Evolutionary conservation across 1,284 basidiomycete genomes (phyloP).

Genomic region (Ustilago crameri): DNA sequence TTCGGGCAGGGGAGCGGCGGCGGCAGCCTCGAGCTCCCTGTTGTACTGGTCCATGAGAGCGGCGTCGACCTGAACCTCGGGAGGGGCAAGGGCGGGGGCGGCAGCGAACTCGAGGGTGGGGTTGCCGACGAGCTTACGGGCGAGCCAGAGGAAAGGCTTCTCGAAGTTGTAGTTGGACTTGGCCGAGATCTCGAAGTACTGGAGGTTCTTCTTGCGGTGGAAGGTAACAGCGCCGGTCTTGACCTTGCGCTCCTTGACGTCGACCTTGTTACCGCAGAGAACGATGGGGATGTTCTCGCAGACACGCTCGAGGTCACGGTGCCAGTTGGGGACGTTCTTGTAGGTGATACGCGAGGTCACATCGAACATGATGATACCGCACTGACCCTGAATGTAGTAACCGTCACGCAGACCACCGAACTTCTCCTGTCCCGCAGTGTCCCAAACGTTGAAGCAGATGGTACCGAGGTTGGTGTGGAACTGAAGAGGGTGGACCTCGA

Average conservation of each 20-base stretch:
- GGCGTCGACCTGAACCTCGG: conserved; percentile 88
- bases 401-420: conserved; percentile 73
- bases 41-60: conserved; percentile 85
- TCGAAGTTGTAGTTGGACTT: conserved; percentile 99
- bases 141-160: conserved; percentile 99
- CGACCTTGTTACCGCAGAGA: conserved; percentile 99
- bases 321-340: conserved; percentile 99
- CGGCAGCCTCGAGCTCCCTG: conserved; percentile 76
- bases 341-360: conserved; percentile 99
- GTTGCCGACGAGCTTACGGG: conserved; percentile 96
- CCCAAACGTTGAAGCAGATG: conserved; percentile 99
- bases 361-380: conserved; percentile 99
- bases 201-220: conserved; percentile 99
- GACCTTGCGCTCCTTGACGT: conserved; percentile 99
- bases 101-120: conserved; percentile 91
- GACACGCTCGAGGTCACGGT: conserved; percentile 98
- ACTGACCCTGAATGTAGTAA: conserved; percentile 78
- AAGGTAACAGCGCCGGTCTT: conserved; percentile 99
- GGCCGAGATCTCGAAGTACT: conserved; percentile 99
- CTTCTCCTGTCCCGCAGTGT: conserved; percentile 99
- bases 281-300: conserved; percentile 99
- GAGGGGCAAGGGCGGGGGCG: conserved; percentile 92
- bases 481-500: conserved; percentile 94
- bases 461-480: conserved; percentile 99
- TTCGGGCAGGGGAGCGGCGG: conserved; percentile 72